These are phyloP conservation scores for Globisporangium iwayamae DNA, from an alignment of 352 stramenopile genomes.

Conservation along the genomic window DNA sequence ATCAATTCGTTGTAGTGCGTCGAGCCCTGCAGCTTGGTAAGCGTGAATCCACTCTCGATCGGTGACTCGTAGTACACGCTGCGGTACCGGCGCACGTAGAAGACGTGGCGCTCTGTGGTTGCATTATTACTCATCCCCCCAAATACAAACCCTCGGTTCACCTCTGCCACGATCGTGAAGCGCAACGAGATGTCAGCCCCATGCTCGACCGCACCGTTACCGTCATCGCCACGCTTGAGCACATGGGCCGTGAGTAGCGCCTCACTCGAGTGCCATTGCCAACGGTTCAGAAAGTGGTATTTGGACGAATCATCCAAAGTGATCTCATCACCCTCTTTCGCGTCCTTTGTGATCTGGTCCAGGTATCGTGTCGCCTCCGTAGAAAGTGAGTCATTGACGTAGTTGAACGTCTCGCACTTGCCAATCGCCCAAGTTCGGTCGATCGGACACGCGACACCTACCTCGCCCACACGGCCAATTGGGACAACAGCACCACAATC, in stretches of 20 bases:
- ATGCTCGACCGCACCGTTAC: neutral
- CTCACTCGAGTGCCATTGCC: neutral
- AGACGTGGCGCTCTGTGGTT: neutral
- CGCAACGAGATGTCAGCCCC: neutral
- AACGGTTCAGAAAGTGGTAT: neutral
- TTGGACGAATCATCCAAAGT: neutral
- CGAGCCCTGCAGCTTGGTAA: neutral
- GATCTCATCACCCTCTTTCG: neutral
- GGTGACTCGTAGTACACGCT: constrained; percentile 1
- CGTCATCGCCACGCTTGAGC: neutral
- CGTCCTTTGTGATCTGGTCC: neutral
- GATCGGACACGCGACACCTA: constrained; percentile 7
- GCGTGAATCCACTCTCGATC: constrained; percentile 1
- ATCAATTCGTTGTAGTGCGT: constrained; percentile 59
- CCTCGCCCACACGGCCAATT: neutral
- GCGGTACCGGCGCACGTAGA: constrained; percentile 4
- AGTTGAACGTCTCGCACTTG: neutral
- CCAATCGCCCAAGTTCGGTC: constrained; percentile 1
- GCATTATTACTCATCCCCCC: neutral
- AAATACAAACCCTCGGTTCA: neutral
- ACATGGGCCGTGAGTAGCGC: neutral
- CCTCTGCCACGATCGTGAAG: neutral
- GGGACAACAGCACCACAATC: constrained; percentile 4
- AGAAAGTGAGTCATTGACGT: neutral
- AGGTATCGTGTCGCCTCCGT: neutral